Conservation (phyloP, 2,329 filamentous ascomycete species). For the Hymenoscyphus infarciens region DNA sequence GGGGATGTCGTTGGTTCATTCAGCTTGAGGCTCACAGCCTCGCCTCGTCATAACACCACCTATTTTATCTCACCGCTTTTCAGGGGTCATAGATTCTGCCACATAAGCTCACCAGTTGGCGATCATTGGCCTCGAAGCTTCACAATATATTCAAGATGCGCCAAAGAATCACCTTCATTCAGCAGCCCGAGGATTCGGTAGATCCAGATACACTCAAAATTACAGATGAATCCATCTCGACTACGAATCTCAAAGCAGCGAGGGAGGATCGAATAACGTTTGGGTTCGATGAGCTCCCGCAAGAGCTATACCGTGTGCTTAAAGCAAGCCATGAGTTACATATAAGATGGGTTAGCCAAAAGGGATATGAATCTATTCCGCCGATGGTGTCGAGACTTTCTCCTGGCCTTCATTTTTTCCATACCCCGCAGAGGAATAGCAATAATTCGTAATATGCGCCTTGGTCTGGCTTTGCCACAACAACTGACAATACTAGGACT, state of each 20-base stretch:
- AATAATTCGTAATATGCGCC: slow-evolving; percentile 23
- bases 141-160: slow-evolving; percentile 52
- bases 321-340: slow-evolving; percentile 67
- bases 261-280: slow-evolving; percentile 79
- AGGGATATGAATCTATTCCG: slow-evolving; percentile 54
- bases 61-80: slow-evolving; percentile 5
- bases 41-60: slow-evolving; percentile 7
- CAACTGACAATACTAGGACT: slow-evolving; percentile 36
- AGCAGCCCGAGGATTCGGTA: slow-evolving; percentile 59
- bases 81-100: slow-evolving; percentile 16
- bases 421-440: slow-evolving; percentile 50
- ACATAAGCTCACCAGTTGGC: not conserved
- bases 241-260: slow-evolving; percentile 61
- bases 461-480: not conserved
- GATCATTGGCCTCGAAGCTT: slow-evolving; percentile 1
- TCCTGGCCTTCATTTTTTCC: slow-evolving; percentile 79
- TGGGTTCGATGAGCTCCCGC: slow-evolving; percentile 67
- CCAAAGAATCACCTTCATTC: slow-evolving; percentile 76
- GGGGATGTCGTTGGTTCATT: slow-evolving; percentile 7
- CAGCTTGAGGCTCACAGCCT: slow-evolving; percentile 10
- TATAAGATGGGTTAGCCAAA: slow-evolving; percentile 70
- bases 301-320: slow-evolving; percentile 60
- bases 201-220: slow-evolving; percentile 62
- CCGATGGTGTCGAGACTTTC: slow-evolving; percentile 74
- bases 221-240: slow-evolving; percentile 47